A percentile compares a stretch with the other conserved stretches of the same genome.
phyloP scores from a whole-genome alignment of 2,329 filamentous ascomycete genomes.

The Zymoseptoria brevis region DNA sequence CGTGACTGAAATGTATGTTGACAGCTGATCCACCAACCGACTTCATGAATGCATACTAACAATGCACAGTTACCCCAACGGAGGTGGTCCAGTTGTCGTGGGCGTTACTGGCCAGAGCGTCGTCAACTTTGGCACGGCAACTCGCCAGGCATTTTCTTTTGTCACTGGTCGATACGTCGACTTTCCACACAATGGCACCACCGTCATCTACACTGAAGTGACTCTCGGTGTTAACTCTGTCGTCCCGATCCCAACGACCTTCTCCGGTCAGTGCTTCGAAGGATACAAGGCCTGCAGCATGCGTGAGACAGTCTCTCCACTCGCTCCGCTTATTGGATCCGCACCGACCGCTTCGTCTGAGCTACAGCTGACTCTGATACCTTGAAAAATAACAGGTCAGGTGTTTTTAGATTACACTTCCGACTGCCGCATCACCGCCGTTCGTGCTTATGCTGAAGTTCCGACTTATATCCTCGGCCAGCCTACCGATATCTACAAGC shows the following conservation, averaged over 20 bases:
- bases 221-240: constrained; percentile 4
- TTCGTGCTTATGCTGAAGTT: constrained; percentile 9
- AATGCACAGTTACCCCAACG: constrained; percentile 1
- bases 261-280: neutral
- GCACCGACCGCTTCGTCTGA: too few species aligned
- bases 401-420: constrained; percentile 9
- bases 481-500: constrained; percentile 4
- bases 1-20: constrained; percentile 4
- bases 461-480: constrained; percentile 8
- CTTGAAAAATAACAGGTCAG: too few species aligned
- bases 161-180: constrained; percentile 11
- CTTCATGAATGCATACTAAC: neutral
- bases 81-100: constrained; percentile 4
- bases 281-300: neutral
- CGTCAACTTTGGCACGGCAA: constrained; percentile 4
- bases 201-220: constrained; percentile 14
- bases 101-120: neutral
- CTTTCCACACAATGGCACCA: constrained; percentile 7
- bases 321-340: too few species aligned
- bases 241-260: neutral
- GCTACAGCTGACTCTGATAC: too few species aligned
- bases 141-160: constrained; percentile 10
- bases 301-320: too few species aligned
- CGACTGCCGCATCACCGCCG: constrained; percentile 9
- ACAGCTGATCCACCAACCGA: neutral